Base-by-base conservation (phyloP, 2,329 filamentous ascomycete genomes). In the Colletotrichum sp. region DNA sequence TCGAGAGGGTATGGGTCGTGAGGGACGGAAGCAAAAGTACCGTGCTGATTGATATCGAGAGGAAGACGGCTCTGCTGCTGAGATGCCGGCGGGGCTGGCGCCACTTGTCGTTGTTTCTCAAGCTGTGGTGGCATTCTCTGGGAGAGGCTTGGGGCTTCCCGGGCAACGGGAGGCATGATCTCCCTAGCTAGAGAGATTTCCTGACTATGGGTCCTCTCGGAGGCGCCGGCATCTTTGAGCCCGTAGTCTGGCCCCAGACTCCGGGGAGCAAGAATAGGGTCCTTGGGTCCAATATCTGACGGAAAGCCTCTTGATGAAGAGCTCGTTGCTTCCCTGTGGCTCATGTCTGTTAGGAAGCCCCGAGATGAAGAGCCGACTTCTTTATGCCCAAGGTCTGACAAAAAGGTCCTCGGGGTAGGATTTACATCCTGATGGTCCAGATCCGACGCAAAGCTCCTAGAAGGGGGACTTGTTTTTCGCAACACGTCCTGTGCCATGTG, bases 1-100 rank as follows among this genome's bases (percentile, higher is more conserved):
- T 98, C 96, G 84, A 94, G 92, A 0, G 96, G 96, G 82, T 98
- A 98, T 12, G 97, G 95, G 80, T 98, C 97, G 80, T 98, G 96
- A 16, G 96, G 96, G 4, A 98, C 91, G 16, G 91, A 86, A 6
- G 92, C 89, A 75, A 95, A 91, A 28, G 93, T 89, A 5, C 89
- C 90, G 64, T 85, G 82, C 78, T 96, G 93, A 71, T 86, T 87
- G 52, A 83, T 79, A 74, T 92, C 91, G 67, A 90, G 87, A 34
- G 84, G 82, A n/a, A 81, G 65, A 55, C 80, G 79, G 74, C 78
- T 78, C 71, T 80, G 36, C 79, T 82, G 34, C 79, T 80, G 77
- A 7, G 79, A 77, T 3, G 66, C 70, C 39, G 80, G 78, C 30
- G 79, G 66, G 27, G 62, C 61, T 34, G 66, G 74, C 60, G 56